A percentile compares a stretch with the other conserved stretches of the same genome.
phyloP scores from a whole-genome alignment of 2,329 filamentous ascomycete species.

The Mycogone perniciosa region DNA sequence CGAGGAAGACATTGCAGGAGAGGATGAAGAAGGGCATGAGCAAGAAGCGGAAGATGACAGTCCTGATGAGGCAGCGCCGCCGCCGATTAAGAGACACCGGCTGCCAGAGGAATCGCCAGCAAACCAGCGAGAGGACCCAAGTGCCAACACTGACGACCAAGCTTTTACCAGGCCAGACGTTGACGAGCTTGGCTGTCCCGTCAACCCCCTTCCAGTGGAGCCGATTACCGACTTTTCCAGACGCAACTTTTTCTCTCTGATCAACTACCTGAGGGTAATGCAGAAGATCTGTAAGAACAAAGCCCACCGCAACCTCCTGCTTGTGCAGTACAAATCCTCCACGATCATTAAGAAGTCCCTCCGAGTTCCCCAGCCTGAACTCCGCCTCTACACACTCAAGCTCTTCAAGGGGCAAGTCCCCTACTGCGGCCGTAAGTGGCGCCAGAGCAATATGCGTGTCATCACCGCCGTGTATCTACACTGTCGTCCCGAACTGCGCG shows the following conservation, averaged over 20 bases:
- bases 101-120: conserved; percentile 35
- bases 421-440: conserved; percentile 97
- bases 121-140: conserved; percentile 17
- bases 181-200: conserved; percentile 81
- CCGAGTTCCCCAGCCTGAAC: conserved; percentile 78
- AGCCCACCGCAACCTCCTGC: conserved; percentile 84
- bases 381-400: conserved; percentile 92
- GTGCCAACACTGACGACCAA: conserved; percentile 23
- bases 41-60: conserved; percentile 42
- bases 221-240: conserved; percentile 88
- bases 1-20: conserved; percentile 14
- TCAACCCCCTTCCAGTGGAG: conserved; percentile 59
- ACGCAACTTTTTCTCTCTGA: conserved; percentile 90
- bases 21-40: conserved; percentile 27
- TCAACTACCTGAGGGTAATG: conserved; percentile 92
- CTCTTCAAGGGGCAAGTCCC: conserved; percentile 98
- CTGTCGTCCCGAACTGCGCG: conserved; percentile 83
- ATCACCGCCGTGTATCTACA: conserved; percentile 96
- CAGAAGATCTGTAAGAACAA: conserved; percentile 97
- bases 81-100: conserved; percentile 64
- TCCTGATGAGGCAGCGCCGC: conserved; percentile 74
- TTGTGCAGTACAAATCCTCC: conserved; percentile 92
- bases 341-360: conserved; percentile 88
- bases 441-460: conserved; percentile 95
- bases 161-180: conserved; percentile 51